Evolutionary conservation across 2,329 filamentous ascomycete genomes (phyloP), one percentile per base, ranked within the genome.

Genomic region (Calonectria naviculata): DNA sequence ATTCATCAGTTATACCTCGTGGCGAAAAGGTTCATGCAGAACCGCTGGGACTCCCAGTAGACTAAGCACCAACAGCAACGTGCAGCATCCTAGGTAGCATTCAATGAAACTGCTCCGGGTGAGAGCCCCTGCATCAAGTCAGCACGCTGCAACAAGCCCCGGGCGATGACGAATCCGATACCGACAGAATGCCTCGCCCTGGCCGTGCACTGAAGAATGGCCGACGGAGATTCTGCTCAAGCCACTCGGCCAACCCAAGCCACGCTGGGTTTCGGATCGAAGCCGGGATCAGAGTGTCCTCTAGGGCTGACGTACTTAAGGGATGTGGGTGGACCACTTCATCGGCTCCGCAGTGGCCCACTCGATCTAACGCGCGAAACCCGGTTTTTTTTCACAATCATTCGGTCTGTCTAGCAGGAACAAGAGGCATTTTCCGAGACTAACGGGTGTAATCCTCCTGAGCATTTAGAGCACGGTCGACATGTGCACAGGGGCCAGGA

Each of bases 311-410:
- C 52, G 52, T 58, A 58, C 15, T 38, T 34, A 26, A 28, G 52
- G 31, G 34, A 58, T 58, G 52, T 24, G n/a, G 15, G 52, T 58
- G 52, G 52, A 8, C 52, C 52, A 38, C 52, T 26, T 26, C 19
- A 58, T 38, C 52, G 52, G 52, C 52, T 36, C 52, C 52, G 52
- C 52, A 58, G 52, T 58, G 52, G 52, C 15, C 52, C 52, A 58
- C 52, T 21, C 34, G 52, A 58, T 58, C 52, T 58, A 9, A 12
- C 24, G 52, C n/a, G n/a, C 19, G 19, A 56, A 21, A 24, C 29
- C 29, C 28, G n/a, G 47, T 24, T 56, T 38, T 31, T 26, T 24
- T 17, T 34, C 21, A 2, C 3, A n/a, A n/a, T 19, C n/a, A 8
- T 26, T 15, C 52, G 21, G 29, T 5, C 26, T 52, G 7, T n/a